Evolutionary conservation across 1,139 yeast species (phyloP).

Genomic region (Candida tetrigidarum): DNA sequence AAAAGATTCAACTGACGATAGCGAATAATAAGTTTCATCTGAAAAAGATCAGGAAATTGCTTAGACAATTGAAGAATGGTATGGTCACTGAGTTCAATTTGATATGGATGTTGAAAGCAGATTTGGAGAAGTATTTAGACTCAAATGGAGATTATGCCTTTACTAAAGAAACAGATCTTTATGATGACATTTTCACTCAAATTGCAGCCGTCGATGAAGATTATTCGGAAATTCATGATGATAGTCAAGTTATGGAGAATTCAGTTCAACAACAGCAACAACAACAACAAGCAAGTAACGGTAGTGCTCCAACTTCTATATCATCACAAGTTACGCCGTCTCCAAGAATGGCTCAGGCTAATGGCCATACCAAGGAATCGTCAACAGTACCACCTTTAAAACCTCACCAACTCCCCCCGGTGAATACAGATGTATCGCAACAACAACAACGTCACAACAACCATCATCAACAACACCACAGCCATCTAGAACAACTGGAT

Average conservation of each 20-base stretch:
- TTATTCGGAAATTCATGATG: conserved; percentile 19
- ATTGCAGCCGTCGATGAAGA: conserved; percentile 19
- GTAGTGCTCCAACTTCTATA: conserved; percentile 6
- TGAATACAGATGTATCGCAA: conserved; percentile 1
- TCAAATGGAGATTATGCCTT: conserved; percentile 46
- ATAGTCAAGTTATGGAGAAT: conserved; percentile 5
- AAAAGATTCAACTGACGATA: conserved; percentile 42
- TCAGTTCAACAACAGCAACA: conserved; percentile 2
- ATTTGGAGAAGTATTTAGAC: conserved; percentile 42
- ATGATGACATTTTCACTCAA: conserved; percentile 45
- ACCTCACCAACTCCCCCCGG: conserved; percentile 2
- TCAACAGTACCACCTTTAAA: background rate
- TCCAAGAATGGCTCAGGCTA: conserved; percentile 4
- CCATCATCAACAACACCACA: background rate
- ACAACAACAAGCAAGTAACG: conserved; percentile 2
- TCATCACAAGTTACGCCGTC: conserved; percentile 6
- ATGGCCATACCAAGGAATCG: conserved; percentile 6
- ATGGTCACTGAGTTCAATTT: conserved; percentile 38
- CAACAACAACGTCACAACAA: conserved; percentile 4
- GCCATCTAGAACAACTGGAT: conserved; percentile 4
- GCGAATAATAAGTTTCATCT: conserved; percentile 43
- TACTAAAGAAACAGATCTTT: conserved; percentile 40
- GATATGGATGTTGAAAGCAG: conserved; percentile 43
- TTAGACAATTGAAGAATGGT: conserved; percentile 33
- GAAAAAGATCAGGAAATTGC: conserved; percentile 38